Evolutionary conservation across 768 basidiomycete genomes (phyloP).

Genomic region (Suillus cothurnatus): DNA sequence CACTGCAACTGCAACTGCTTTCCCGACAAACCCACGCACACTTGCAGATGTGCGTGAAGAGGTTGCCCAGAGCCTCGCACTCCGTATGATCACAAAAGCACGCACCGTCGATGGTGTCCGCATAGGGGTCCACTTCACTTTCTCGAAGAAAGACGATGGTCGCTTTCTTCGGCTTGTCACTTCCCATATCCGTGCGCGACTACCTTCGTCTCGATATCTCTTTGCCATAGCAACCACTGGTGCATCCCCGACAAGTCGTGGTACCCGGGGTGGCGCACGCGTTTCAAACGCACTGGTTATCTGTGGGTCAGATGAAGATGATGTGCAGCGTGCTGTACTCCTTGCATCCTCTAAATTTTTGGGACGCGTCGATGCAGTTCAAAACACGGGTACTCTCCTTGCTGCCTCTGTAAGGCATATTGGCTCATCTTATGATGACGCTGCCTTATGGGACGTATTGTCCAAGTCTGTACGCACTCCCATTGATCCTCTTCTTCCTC

Average conservation of each 20-base stretch:
- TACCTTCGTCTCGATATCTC: slow-evolving; percentile 47
- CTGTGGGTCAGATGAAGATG: slow-evolving; percentile 53
- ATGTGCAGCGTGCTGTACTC: slow-evolving; percentile 67
- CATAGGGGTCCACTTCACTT: slow-evolving; percentile 61
- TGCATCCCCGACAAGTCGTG: slow-evolving; percentile 25
- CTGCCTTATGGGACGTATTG: slow-evolving; percentile 72
- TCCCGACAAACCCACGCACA: slow-evolving; percentile 39
- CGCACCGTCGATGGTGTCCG: slow-evolving; percentile 53
- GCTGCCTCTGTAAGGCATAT: slow-evolving; percentile 57
- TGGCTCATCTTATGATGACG: slow-evolving; percentile 60
- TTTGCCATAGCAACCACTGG: slow-evolving; percentile 58
- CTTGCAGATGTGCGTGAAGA: slow-evolving; percentile 63
- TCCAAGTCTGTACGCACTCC: slow-evolving; percentile 60
- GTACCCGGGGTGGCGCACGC: slow-evolving; percentile 1
- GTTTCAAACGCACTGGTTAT: slow-evolving; percentile 54
- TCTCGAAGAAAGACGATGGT: slow-evolving; percentile 58
- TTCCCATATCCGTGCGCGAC: slow-evolving; percentile 42
- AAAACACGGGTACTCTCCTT: slow-evolving; percentile 36
- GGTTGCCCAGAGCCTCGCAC: slow-evolving; percentile 58
- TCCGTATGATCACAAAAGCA: slow-evolving; percentile 53
- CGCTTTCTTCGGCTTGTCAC: slow-evolving; percentile 60
- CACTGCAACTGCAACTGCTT: slow-evolving; percentile 9
- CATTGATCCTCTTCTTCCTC: slow-evolving; percentile 62
- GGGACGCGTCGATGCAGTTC: slow-evolving; percentile 51
- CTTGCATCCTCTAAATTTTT: slow-evolving; percentile 70